Evolutionary conservation across 2,329 filamentous ascomycete genomes (phyloP), one percentile per base, ranked within the genome.

Genomic region (Byssothecium circinans): DNA sequence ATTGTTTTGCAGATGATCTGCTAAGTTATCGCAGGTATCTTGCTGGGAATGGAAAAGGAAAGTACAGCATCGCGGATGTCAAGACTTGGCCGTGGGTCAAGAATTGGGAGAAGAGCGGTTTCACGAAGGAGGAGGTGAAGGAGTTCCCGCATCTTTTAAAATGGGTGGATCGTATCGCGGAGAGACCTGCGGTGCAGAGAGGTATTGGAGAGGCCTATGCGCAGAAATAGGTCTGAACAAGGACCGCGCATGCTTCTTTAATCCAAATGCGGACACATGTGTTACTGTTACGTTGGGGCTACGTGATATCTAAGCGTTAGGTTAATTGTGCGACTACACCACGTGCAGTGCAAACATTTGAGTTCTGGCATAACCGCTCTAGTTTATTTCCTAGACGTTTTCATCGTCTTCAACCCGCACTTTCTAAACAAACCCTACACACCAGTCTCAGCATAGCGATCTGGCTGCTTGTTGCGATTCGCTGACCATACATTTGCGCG

Each of bases 41-140:
- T 2, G 78, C 77, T 17, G 80, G 79, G 1, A 74, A 74, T 8
- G 79, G 79, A 4, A 77, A 78, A 58, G 79, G 79, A n/a, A 80
- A 77, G 58, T 82, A 81, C 61, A 74, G 70, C 15, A 68, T 80
- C 18, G 77, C 79, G 8, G 78, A 81, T 54, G 79, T 81, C 45
- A 76, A 76, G 49, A 74, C 76, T 1, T 81, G 76, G 76, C 35
- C 75, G 22, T 80, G 76, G 77, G 68, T 79, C 29, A 77, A 73
- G 56, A 66, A 62, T 4, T 80, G 75, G 74, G 67, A 73, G 53
- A 58, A 61, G 36, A 65, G 57, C 23, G 74, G 75, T 0, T 74
- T 78, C 53, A 74, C 68, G 2, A 58, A 75, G 45, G 72, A 80
- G 50, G 77, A 81, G 20, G 71, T 81, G 62, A 61, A 74, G 15